phyloP scores from a whole-genome alignment of 441 rosid genomes.

The Corymbia calophylla region DNA sequence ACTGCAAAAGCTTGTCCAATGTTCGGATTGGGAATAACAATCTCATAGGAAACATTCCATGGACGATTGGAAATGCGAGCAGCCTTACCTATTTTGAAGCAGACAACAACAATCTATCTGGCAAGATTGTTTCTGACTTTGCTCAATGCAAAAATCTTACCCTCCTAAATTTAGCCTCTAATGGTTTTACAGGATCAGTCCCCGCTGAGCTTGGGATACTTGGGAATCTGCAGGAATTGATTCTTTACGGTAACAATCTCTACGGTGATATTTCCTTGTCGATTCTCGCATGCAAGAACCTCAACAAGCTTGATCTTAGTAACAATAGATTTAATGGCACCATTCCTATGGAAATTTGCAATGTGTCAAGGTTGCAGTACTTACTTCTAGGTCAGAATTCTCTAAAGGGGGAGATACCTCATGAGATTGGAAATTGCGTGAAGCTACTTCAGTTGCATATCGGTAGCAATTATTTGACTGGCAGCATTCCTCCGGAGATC shows the following conservation, averaged over 20 bases:
- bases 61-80: constrained; percentile 56
- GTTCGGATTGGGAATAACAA: constrained; percentile 79
- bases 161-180: constrained; percentile 72
- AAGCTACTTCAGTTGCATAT: constrained; percentile 75
- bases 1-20: constrained; percentile 70
- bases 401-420: constrained; percentile 82
- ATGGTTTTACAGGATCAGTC: constrained; percentile 69
- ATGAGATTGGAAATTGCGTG: constrained; percentile 78
- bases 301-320: constrained; percentile 87
- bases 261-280: constrained; percentile 72
- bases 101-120: constrained; percentile 74
- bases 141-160: constrained; percentile 77
- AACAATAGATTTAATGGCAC: constrained; percentile 79
- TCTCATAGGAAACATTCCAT: constrained; percentile 75
- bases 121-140: constrained; percentile 67
- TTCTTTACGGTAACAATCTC: constrained; percentile 75
- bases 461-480: constrained; percentile 78
- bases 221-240: constrained; percentile 75
- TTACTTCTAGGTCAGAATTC: constrained; percentile 74
- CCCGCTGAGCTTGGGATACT: constrained; percentile 72
- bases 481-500: constrained; percentile 80
- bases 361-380: constrained; percentile 77
- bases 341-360: constrained; percentile 65
- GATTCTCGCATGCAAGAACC: constrained; percentile 69
- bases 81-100: constrained; percentile 93